phyloP scores from a whole-genome alignment of 176 grass and related monocot genomes.

The Calamus simplicifolius region DNA sequence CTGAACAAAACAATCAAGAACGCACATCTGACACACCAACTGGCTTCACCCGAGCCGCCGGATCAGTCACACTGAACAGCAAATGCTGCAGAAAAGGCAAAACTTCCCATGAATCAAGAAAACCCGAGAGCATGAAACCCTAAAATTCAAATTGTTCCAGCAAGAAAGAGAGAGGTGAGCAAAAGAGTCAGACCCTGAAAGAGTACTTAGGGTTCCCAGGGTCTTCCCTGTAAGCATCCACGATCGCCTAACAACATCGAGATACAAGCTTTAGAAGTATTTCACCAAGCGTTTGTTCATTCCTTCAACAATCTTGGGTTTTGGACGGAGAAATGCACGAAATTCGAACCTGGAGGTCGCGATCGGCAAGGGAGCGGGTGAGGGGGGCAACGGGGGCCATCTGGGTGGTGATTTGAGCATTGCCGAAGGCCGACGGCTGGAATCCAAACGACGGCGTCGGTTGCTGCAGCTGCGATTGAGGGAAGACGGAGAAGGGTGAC shows the following conservation, averaged over 20 bases:
- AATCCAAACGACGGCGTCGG: constrained; percentile 27
- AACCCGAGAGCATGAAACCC: constrained; percentile 2
- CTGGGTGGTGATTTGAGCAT: constrained; percentile 77
- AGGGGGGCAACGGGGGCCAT: constrained; percentile 93
- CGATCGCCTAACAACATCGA: constrained; percentile 56
- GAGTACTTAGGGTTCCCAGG: constrained; percentile 72
- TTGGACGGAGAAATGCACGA: not conserved
- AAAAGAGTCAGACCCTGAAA: constrained; percentile 53
- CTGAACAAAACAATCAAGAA: not conserved
- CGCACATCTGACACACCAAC: constrained; percentile 85
- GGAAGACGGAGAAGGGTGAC: constrained; percentile 4
- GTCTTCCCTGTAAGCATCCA: constrained; percentile 84
- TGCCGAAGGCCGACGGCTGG: constrained; percentile 52
- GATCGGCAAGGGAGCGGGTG: constrained; percentile 61
- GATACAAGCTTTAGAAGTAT: constrained; percentile 1
- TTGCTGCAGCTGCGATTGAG: constrained; percentile 4
- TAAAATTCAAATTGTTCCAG: constrained; percentile 6
- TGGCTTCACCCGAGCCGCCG: constrained; percentile 61
- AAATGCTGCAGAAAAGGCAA: constrained; percentile 55
- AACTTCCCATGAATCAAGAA: constrained; percentile 15
- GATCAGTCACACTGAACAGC: constrained; percentile 86
- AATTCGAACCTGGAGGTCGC: constrained; percentile 70
- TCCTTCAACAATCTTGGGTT: not conserved
- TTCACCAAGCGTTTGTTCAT: not conserved
- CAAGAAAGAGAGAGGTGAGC: constrained; percentile 2